Evolutionary conservation across 345 rosid genomes (phyloP).

Genomic region (Hibiscus syriacus): DNA sequence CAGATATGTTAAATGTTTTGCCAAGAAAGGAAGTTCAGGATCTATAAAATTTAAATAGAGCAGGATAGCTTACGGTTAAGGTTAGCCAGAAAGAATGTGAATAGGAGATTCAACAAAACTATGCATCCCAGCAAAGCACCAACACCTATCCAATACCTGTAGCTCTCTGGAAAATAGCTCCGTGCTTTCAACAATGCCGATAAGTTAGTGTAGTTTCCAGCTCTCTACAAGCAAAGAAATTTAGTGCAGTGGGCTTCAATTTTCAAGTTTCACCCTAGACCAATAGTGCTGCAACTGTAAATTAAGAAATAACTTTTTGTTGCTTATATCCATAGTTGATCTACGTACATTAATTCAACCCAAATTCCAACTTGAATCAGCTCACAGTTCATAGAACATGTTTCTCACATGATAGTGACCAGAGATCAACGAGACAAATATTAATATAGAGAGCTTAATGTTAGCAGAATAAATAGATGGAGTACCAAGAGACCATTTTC

Average conservation of each 20-base stretch:
- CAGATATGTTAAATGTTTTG: not conserved
- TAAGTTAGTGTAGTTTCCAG: constrained; percentile 33
- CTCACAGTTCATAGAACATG: not conserved
- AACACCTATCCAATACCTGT: constrained; percentile 98
- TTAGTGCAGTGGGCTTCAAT: constrained; percentile 14
- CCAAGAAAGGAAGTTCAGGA: constrained; percentile 3
- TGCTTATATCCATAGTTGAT: not conserved
- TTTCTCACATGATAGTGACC: not conserved
- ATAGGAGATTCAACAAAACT: constrained; percentile 60
- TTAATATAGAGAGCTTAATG: not conserved
- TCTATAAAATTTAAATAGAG: constrained; percentile 3
- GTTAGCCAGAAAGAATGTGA: constrained; percentile 63
- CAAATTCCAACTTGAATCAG: not conserved
- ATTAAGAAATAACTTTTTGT: not conserved
- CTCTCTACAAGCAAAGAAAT: constrained; percentile 37
- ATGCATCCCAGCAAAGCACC: constrained; percentile 92
- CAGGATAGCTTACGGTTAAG: constrained; percentile 67
- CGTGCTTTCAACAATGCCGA: constrained; percentile 60
- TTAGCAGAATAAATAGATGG: not conserved
- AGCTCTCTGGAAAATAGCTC: constrained; percentile 68
- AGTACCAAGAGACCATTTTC: not conserved
- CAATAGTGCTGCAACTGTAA: not conserved
- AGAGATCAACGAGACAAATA: not conserved
- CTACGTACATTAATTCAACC: not conserved
- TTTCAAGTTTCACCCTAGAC: constrained; percentile 11